Base-by-base conservation (phyloP, 1,284 basidiomycete genomes). In the Fistulinella cinereoalba region DNA sequence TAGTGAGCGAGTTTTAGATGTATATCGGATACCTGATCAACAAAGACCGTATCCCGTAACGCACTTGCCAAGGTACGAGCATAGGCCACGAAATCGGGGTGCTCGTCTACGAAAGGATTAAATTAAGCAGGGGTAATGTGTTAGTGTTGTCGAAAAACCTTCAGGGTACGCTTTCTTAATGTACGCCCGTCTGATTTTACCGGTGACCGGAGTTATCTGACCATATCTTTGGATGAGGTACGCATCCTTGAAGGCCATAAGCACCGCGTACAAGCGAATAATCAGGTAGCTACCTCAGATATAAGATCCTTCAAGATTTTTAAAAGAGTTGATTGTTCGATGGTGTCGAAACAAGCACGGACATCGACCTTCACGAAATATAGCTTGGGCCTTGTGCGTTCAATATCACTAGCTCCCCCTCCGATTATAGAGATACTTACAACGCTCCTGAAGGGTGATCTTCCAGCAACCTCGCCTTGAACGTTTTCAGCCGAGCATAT, bases 341-440 rank as follows among this genome's bases (percentile, higher is more conserved):
- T 98, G 0, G 90, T 93, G 67, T 99, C 97, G 71, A 98, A 99
- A 51, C 94, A 97, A 1, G 93, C 87, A 51, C 88, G 85, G 13
- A 99, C 92, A 61, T 99, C 97, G 24, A 97, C 83, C 66, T 99
- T 99, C 51, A 95, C 93, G 60, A 99, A 96, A 65, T 94, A 98
- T 4, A 97, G 67, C 54, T 81, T 83, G 0, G 92, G 91, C 19
- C 92, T 94, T 48, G 9, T 31, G 32, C 41, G 18, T 29, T 66
- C 15, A 64, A 27, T 15, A 13, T 11, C 6, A 33, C 18, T 9
- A 18, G 34, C 27, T 10, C 3, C 23, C 24, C 24, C 33, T 25
- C 4, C 24, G 3, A 12, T 6, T 13, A n/a, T 18, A 7, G 40
- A 31, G 22, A 31, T 29, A 46, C 81, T 56, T 57, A 91, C 88